A percentile compares a stretch with the other conserved stretches of the same genome.
phyloP scores from a whole-genome alignment of 495 filamentous ascomycete genomes.

The Xylaria longipes region DNA sequence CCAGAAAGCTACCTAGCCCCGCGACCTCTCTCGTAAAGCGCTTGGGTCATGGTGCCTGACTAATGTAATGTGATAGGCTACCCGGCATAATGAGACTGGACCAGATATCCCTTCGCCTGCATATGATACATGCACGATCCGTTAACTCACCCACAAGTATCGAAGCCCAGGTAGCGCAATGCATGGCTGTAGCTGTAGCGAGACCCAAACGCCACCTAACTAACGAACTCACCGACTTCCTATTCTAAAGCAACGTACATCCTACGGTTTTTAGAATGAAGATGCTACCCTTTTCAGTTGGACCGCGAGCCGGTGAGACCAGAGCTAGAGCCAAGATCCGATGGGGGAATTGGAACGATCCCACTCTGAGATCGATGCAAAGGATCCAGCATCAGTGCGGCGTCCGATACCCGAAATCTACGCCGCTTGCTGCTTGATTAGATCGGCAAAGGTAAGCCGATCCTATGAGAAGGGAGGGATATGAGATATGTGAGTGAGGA shows the following conservation, averaged over 20 bases:
- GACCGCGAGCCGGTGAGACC: background rate
- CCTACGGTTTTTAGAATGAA: background rate
- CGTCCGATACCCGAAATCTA: slow-evolving; percentile 29
- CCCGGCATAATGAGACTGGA: slow-evolving; percentile 23
- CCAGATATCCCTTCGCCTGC: slow-evolving; percentile 15
- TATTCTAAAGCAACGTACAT: slow-evolving; percentile 10
- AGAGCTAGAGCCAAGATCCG: slow-evolving; percentile 13
- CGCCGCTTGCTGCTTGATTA: slow-evolving; percentile 13
- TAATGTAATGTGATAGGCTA: slow-evolving; percentile 24
- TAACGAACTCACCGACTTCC: slow-evolving; percentile 25
- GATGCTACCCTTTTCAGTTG: slow-evolving; percentile 7
- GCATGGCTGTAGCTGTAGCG: slow-evolving; percentile 7
- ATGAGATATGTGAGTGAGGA: background rate
- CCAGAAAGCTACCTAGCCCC: background rate
- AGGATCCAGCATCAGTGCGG: slow-evolving; percentile 11
- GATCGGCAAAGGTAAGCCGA: slow-evolving; percentile 24
- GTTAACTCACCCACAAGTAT: slow-evolving; percentile 12
- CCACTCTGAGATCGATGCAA: background rate
- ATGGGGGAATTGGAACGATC: background rate
- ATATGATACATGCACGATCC: slow-evolving; percentile 23
- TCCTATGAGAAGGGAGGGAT: slow-evolving; percentile 13
- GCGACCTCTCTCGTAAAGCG: slow-evolving; percentile 7
- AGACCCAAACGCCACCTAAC: slow-evolving; percentile 14
- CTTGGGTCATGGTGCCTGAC: slow-evolving; percentile 13
- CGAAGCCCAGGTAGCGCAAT: slow-evolving; percentile 22